Base-by-base conservation (phyloP, 768 basidiomycete species). In the Leccinellum luteum region DNA sequence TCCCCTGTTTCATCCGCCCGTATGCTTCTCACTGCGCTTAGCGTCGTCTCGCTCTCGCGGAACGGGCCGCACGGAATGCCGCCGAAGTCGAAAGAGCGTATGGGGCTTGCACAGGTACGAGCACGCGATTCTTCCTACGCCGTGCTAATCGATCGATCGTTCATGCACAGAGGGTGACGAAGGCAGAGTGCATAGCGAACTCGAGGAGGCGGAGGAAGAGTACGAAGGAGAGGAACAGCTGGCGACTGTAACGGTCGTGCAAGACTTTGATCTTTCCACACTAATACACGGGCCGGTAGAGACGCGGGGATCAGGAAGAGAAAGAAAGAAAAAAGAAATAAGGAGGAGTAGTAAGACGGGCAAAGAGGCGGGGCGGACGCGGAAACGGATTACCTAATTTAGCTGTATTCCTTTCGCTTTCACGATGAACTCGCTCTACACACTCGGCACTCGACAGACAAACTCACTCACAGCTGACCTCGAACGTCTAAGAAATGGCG, bases 401-500 rank as follows among this genome's bases (percentile, higher is more conserved):
- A 34, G 10, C n/a, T 25, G 31, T 51, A 51, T n/a, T 45, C 55
- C 54, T 27, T 34, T 54, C 28, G 54, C 45, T 47, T 51, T 60
- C n/a, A 56, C 70, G 38, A 98, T 98, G 95, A 96, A 98, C 75
- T 94, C 93, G 34, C 81, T 98, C 15, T 98, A 97, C 76, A 94
- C 93, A 0, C 87, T 91, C 41, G 95, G 94, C 3, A 89, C 96
- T 19, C 84, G 95, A 34, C 95, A 98, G 73, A 92, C 93, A 30
- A 87, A 85, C 70, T 91, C 92, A 0, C 82, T 98, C 47, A 85
- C 91, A 62, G 83, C 89, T 4, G 95, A 98, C 77, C 75, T 98
- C 38, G 89, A 92, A 60, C 82, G 88, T 25, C 79, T 98, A 62
- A 83, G 85, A 54, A 84, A 81, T 75, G 92, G 92, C 13, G 94